Base-by-base conservation (phyloP, 305 asterid genomes). In the Ajuga reptans region DNA sequence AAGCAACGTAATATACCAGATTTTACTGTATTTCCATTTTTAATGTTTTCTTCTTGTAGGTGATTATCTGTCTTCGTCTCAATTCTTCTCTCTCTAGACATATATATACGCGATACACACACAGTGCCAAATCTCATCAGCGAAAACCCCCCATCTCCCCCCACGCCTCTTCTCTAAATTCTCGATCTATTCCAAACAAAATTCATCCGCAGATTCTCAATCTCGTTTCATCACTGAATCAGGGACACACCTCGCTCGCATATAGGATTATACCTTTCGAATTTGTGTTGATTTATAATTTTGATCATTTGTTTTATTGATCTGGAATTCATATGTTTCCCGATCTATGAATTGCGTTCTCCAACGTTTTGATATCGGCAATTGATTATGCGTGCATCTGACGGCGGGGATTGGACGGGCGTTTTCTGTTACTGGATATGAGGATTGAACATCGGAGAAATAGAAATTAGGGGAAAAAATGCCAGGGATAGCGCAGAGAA, bases 401-500 rank as follows among this genome's bases (percentile, higher is more conserved):
- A 53, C 47, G 68, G 73, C 64, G 71, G 63, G 31, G 75, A 54
- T 69, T 73, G 75, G 70, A 47, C 72, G 34, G 60, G 70, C 46
- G 31, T 31, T 72, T 57, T 65, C 14, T 27, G 17, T 54, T 57
- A 46, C 24, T 27, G 75, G 76, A 69, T 73, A 78, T 75, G 84
- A 68, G 72, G 84, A 82, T 79, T 81, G 81, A 36, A 79, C 57
- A 37, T 33, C 46, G 41, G 72, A 65, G 74, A 24, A 62, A 65
- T 75, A 78, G 78, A 79, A 66, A 66, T 68, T 80, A 24, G 66
- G 62, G 74, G 65, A 51, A 33, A 68, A 68, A 83, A 88, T 88
- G 95, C 95, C 95, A 36, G 92, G 86, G 64, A 71, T 86, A 75
- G 81, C 85, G 80, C 83, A 86, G 82, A 83, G 68, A 66, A 79